Evolutionary conservation across 2,329 filamentous ascomycete genomes (phyloP), one percentile per base, ranked within the genome.

Genomic region (Ceratocystis cubensis): DNA sequence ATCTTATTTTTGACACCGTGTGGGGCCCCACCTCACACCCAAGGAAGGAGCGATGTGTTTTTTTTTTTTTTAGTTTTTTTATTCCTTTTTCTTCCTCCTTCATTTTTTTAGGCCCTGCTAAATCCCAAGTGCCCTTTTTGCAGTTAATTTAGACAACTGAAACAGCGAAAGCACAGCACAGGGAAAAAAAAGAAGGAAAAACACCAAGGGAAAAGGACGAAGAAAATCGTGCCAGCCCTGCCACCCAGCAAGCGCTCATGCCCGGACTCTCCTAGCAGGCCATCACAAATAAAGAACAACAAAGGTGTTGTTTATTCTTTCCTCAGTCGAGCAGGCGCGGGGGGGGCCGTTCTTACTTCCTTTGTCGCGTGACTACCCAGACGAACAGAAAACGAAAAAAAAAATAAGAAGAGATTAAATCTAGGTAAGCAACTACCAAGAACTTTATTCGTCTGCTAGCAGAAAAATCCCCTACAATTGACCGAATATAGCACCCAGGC

Each of bases 391-490:
- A 63, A 20, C 25, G 22, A 10, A 30, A 6, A 30, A 63, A 48
- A 44, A 10, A 63, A 63, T 28, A 28, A 50, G 30, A n/a, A 20
- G 20, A 46, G 20, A 63, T 28, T 41, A 57, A n/a, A 57, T 17
- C 5, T 28, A 57, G 15, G 1, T 3, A 57, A 17, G 28, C 5
- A 61, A 33, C 5, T n/a, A 61, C 50, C 22, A 10, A 22, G 8
- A 33, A 10, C 28, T 57, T 30, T 30, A 20, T 57, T 50, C 48
- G 48, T 13, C 20, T 37, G 8, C 48, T 22, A 13, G 33, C 3
- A 62, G 28, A 62, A 22, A 57, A 57, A 6, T n/a, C 53, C 53
- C 53, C 53, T 57, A 30, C 53, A 57, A 57, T 57, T 57, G 53
- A 57, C 53, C 53, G 53, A 57, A 17, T 57, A 57, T 57, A 33